Percentiles rank a stretch among this genome's conserved stretches.
These are phyloP conservation scores for Salmacisia buchloeana DNA, from an alignment of 1,284 basidiomycete species.

Conservation along the genomic window DNA sequence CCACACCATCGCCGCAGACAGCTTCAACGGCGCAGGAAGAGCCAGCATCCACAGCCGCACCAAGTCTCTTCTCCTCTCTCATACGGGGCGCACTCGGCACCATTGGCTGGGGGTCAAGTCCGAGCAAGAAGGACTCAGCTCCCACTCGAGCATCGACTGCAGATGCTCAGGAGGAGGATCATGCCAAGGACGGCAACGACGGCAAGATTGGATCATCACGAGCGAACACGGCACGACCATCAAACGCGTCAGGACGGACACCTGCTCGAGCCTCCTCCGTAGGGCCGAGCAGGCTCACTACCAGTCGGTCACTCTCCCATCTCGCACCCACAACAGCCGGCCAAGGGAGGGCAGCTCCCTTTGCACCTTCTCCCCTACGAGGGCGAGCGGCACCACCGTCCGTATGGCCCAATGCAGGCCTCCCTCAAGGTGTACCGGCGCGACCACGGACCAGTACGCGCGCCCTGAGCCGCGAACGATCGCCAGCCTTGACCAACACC, in stretches of 20 bases:
- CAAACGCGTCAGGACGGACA: background rate
- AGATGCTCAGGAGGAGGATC: too few relatives aligned
- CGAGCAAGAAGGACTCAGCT: background rate
- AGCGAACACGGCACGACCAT: background rate
- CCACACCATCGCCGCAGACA: background rate
- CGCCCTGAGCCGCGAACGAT: background rate
- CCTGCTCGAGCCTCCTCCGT: background rate
- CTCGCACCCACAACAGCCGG: background rate
- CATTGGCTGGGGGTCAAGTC: background rate
- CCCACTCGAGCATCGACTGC: too few relatives aligned
- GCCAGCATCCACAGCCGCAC: background rate
- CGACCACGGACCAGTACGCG: background rate
- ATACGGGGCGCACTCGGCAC: background rate
- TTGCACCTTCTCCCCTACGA: background rate
- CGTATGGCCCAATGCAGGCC: background rate
- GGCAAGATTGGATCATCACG: background rate
- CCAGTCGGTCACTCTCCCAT: constrained; percentile 5
- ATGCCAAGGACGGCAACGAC: background rate
- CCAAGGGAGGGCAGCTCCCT: background rate
- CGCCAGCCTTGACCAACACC: background rate
- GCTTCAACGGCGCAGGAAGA: background rate
- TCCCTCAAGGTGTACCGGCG: background rate
- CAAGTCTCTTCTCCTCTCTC: background rate
- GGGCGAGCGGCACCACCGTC: background rate
- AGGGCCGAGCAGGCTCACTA: background rate